Evolutionary conservation across 148 eudicot species (phyloP).

Genomic region (Nepenthes gracilis): DNA sequence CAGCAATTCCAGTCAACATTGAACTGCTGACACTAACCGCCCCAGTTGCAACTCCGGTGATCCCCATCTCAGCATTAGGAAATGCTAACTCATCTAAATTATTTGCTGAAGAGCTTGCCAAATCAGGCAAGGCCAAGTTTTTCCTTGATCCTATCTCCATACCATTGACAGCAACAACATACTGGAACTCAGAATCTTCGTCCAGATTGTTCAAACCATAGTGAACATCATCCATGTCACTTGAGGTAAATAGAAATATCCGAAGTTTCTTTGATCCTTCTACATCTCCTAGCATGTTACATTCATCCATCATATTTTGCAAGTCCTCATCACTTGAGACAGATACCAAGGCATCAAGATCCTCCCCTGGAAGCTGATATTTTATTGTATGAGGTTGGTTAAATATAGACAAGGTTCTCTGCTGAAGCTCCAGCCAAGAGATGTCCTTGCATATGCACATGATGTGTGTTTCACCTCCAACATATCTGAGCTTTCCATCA

Average conservation of each 20-base stretch:
- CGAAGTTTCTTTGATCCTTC: constrained; percentile 68
- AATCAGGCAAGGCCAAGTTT: constrained; percentile 35
- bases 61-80: constrained; percentile 34
- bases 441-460: constrained; percentile 63
- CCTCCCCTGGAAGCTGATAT: constrained; percentile 99
- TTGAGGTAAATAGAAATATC: constrained; percentile 66
- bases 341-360: constrained; percentile 93
- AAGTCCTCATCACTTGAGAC: constrained; percentile 86
- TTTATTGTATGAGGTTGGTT: constrained; percentile 52
- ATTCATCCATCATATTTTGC: constrained; percentile 98
- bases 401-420: constrained; percentile 49
- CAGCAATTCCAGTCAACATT: constrained; percentile 24
- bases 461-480: constrained; percentile 92
- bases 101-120: constrained; percentile 55
- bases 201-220: constrained; percentile 41
- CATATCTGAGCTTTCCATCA: constrained; percentile 90
- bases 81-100: constrained; percentile 48
- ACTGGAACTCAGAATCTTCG: constrained; percentile 78
- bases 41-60: constrained; percentile 19
- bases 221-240: constrained; percentile 73
- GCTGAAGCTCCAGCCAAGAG: constrained; percentile 78
- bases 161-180: constrained; percentile 91
- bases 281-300: constrained; percentile 58
- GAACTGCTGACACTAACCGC: constrained; percentile 22
- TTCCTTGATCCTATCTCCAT: constrained; percentile 66